Conservation (phyloP, 139 green algal species). For the Chlorella sp. region DNA sequence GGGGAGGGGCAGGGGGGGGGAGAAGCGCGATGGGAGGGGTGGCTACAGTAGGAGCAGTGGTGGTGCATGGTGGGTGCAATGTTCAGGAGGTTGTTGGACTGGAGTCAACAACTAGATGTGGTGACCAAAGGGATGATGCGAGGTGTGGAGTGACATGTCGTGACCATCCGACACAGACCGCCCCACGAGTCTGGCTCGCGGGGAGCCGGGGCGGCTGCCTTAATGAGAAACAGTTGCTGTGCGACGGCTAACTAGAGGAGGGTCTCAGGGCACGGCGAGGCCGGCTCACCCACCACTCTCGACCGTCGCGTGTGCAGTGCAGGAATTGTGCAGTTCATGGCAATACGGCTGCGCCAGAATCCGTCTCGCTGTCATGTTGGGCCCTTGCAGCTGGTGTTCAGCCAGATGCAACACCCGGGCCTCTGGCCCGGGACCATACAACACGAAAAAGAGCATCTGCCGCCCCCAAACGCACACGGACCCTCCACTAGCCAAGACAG, state of each 20-base stretch:
- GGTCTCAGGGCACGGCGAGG: constrained; percentile 18
- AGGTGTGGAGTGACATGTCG: neutral
- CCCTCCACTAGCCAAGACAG: neutral
- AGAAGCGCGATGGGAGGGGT: too few relatives aligned
- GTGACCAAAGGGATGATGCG: neutral
- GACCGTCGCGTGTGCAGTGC: constrained; percentile 2
- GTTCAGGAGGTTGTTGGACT: too few relatives aligned
- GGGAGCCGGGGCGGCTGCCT: constrained; percentile 18
- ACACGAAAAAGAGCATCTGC: too few relatives aligned
- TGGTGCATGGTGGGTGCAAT: too few relatives aligned
- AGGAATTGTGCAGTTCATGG: too few relatives aligned
- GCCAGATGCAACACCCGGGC: too few relatives aligned
- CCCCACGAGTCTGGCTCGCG: neutral
- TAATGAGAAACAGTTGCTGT: constrained; percentile 44
- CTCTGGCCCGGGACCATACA: too few relatives aligned
- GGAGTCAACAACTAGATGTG: too few relatives aligned
- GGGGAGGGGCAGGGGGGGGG: neutral
- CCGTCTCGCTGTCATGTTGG: too few relatives aligned
- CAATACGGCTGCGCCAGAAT: too few relatives aligned
- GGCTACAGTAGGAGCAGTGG: neutral
- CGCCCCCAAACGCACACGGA: neutral
- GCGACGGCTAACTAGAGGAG: constrained; percentile 52
- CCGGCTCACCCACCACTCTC: constrained; percentile 46
- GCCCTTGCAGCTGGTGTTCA: too few relatives aligned
- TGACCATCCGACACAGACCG: constrained; percentile 42